These are phyloP conservation scores for Hymenoscyphus infarciens DNA, from an alignment of 2,329 filamentous ascomycete genomes.

Conservation along the genomic window DNA sequence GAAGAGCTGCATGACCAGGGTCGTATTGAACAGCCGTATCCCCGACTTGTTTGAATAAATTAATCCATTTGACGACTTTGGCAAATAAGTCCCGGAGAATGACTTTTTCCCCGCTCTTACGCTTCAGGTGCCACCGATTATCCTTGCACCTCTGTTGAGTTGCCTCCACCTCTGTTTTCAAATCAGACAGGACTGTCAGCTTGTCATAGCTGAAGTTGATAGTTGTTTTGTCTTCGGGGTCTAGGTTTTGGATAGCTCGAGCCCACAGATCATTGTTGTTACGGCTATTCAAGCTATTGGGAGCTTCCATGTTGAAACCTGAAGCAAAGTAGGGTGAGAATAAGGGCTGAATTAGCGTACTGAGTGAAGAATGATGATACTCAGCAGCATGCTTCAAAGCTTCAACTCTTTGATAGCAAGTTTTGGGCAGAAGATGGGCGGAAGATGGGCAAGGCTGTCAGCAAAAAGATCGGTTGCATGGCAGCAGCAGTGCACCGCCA, in stretches of 20 bases:
- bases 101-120: constrained; percentile 15
- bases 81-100: constrained; percentile 10
- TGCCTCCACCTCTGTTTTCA: background rate
- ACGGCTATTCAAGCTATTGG: background rate
- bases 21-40: background rate
- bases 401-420: background rate
- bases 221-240: background rate
- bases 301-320: background rate
- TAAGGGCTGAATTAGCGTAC: background rate
- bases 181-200: background rate
- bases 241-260: background rate
- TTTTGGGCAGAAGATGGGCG: too few species aligned
- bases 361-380: background rate
- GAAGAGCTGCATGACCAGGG: background rate
- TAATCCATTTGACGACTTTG: background rate
- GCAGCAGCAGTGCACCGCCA: too few species aligned
- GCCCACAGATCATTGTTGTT: background rate
- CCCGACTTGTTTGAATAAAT: background rate
- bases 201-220: constrained; percentile 1
- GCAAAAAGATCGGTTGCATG: too few species aligned
- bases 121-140: constrained; percentile 6
- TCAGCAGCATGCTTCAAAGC: background rate
- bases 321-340: background rate
- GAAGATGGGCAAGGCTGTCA: too few species aligned
- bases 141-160: constrained; percentile 3